Evolutionary conservation across 1,284 basidiomycete species (phyloP).

Genomic region (Microbotryum scabiosae): DNA sequence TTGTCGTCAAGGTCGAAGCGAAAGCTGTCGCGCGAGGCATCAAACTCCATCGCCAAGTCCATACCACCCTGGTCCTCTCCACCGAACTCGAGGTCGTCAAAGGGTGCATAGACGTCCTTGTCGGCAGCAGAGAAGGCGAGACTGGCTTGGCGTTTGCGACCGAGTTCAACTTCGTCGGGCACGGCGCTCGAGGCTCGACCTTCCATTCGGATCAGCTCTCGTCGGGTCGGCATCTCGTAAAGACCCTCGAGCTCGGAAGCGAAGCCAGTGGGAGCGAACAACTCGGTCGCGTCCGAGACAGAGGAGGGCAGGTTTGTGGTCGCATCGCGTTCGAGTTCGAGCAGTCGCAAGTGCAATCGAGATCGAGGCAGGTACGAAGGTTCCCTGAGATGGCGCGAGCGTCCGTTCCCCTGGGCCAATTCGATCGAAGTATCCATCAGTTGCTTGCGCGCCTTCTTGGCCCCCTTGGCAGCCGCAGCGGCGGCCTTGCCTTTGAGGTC

Average conservation of each 20-base stretch:
- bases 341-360: conserved; percentile 31
- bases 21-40: not conserved
- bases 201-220: conserved; percentile 20
- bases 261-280: conserved; percentile 19
- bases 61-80: not conserved
- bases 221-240: conserved; percentile 25
- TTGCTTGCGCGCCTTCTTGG: conserved; percentile 14
- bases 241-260: conserved; percentile 19
- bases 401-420: conserved; percentile 21
- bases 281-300: conserved; percentile 1
- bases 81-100: conserved; percentile 18
- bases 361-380: conserved; percentile 31
- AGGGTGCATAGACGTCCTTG: conserved; percentile 18
- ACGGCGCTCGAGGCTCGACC: conserved; percentile 3
- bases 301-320: conserved; percentile 8
- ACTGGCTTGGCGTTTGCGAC: conserved; percentile 6
- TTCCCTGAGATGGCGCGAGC: conserved; percentile 22
- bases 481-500: conserved; percentile 12
- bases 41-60: not conserved
- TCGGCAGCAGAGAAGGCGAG: conserved; percentile 2
- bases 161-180: conserved; percentile 12
- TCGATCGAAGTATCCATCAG: conserved; percentile 22
- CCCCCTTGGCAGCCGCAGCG: not conserved
- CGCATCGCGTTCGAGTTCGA: conserved; percentile 9
- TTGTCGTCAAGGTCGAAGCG: conserved; percentile 8